A percentile compares a stretch with the other conserved stretches of the same genome.
Conservation (phyloP, 2,329 filamentous ascomycete genomes). For the Diplodia seriata region DNA sequence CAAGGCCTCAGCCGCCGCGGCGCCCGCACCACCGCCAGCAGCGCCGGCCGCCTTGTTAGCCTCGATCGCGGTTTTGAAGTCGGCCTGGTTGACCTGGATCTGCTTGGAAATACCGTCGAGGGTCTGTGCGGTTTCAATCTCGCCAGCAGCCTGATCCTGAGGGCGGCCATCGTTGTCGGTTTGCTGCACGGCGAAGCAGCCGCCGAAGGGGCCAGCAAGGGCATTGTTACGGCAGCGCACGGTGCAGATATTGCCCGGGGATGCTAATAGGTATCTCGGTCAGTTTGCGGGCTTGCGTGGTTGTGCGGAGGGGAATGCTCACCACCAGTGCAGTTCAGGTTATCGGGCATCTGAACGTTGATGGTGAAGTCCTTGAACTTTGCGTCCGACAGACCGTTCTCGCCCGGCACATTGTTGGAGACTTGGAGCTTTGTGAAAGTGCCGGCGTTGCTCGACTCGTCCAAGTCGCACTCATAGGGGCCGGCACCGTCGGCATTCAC, state of each 20-base stretch:
- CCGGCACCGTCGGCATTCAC: conserved; percentile 63
- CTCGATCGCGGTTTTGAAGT: conserved; percentile 57
- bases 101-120: conserved; percentile 57
- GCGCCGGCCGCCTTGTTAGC: conserved; percentile 56
- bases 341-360: conserved; percentile 60
- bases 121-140: conserved; percentile 56
- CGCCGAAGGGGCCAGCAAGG: conserved; percentile 63
- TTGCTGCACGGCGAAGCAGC: conserved; percentile 66
- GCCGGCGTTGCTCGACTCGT: conserved; percentile 49
- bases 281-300: neutral
- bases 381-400: conserved; percentile 64
- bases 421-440: conserved; percentile 59
- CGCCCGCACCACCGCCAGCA: conserved; percentile 41
- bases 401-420: conserved; percentile 65
- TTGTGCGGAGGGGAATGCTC: neutral
- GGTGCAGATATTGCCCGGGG: conserved; percentile 65
- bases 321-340: conserved; percentile 36
- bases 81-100: conserved; percentile 59
- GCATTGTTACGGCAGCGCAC: conserved; percentile 67
- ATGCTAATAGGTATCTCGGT: conserved; percentile 27
- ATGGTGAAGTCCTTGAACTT: conserved; percentile 65
- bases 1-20: conserved; percentile 47
- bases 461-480: conserved; percentile 48
- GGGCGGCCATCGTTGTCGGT: conserved; percentile 50
- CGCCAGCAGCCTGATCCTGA: conserved; percentile 37